Evolutionary conservation across 2,329 filamentous ascomycete species (phyloP).

Genomic region (Exophiala phaeomuriformis): DNA sequence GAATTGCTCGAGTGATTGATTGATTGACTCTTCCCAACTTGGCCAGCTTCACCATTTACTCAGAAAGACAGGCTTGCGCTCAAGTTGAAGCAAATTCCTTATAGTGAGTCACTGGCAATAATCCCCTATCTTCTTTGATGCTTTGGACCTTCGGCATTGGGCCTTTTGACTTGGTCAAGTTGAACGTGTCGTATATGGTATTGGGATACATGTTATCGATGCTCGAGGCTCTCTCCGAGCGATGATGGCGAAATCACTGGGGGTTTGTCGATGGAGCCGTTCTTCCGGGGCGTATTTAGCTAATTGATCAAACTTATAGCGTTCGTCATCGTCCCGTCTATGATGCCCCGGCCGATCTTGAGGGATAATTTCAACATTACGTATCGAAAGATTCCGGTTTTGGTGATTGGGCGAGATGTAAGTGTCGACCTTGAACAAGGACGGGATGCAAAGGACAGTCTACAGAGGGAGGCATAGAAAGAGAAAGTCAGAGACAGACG

Average conservation of each 20-base stretch:
- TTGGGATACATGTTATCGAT: too few species aligned
- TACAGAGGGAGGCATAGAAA: too few species aligned
- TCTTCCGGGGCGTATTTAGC: too few species aligned
- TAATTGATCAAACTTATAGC: background rate
- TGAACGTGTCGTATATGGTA: too few species aligned
- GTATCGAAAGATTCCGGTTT: conserved; percentile 62
- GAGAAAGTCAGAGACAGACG: too few species aligned
- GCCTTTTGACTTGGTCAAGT: too few species aligned
- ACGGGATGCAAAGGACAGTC: too few species aligned
- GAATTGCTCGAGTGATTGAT: too few species aligned
- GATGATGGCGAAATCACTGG: too few species aligned
- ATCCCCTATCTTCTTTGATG: background rate
- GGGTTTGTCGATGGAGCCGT: too few species aligned
- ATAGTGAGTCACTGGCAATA: conserved; percentile 10
- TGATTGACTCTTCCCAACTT: background rate
- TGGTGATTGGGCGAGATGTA: conserved; percentile 55
- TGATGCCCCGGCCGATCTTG: conserved; percentile 60
- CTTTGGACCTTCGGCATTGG: too few species aligned
- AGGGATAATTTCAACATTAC: conserved; percentile 51
- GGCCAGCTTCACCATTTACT: conserved; percentile 22
- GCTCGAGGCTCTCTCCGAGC: too few species aligned
- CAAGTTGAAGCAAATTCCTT: conserved; percentile 21
- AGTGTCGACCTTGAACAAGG: background rate
- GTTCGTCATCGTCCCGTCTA: conserved; percentile 40
- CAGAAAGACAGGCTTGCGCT: conserved; percentile 20